Conservation (phyloP, 176 grass and related monocot species). For the Cymbopogon citratus region DNA sequence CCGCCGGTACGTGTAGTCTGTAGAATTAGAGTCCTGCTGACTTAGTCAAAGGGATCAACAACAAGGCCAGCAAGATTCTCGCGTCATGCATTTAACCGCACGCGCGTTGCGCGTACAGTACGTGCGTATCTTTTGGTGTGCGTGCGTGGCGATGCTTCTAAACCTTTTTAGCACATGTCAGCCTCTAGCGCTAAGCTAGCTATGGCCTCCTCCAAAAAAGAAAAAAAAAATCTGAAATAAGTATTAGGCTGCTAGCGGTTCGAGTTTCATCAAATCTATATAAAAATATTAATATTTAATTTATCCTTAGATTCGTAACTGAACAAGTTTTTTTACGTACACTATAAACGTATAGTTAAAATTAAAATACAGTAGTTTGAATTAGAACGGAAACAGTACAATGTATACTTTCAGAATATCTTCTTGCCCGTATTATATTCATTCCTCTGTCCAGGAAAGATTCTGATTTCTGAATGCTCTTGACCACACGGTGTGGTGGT, state of each 20-base stretch:
- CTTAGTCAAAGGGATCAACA: not conserved
- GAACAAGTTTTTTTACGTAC: too few species aligned
- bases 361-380: too few species aligned
- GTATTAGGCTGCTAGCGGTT: not conserved
- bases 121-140: slow-evolving; percentile 30
- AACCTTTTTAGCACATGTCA: slow-evolving; percentile 24
- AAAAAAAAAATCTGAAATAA: too few species aligned
- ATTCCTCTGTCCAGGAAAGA: slow-evolving; percentile 22
- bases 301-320: too few species aligned
- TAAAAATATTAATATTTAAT: not conserved
- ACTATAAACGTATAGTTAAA: too few species aligned
- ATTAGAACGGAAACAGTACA: not conserved
- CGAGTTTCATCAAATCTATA: not conserved
- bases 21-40: not conserved
- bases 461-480: slow-evolving; percentile 8
- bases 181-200: not conserved
- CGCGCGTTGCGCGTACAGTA: not conserved
- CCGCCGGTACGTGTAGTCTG: too few species aligned
- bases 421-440: not conserved
- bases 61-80: not conserved
- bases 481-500: not conserved
- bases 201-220: too few species aligned
- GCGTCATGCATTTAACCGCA: slow-evolving; percentile 22
- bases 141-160: slow-evolving; percentile 19
- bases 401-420: not conserved